A percentile compares a stretch with the other conserved stretches of the same genome.
phyloP scores from a whole-genome alignment of 2,329 filamentous ascomycete species.

The Fusarium sublunatum region DNA sequence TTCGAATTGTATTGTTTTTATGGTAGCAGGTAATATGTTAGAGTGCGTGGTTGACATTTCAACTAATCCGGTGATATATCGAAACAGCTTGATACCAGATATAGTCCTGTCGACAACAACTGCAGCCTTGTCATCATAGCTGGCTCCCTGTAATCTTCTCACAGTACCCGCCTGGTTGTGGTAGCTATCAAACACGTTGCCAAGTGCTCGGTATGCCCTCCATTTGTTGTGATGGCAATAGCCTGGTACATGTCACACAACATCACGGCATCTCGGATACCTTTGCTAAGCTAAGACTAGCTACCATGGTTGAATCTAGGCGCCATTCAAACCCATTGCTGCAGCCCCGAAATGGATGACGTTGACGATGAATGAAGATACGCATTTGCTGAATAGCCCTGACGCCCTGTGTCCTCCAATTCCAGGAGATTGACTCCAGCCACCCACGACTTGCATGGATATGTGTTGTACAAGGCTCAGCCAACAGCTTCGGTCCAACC shows the following conservation, averaged over 20 bases:
- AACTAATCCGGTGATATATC: slow-evolving; percentile 20
- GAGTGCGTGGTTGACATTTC: slow-evolving; percentile 12
- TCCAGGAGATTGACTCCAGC: too few relatives aligned
- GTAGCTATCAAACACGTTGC: slow-evolving; percentile 34
- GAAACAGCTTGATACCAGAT: not conserved
- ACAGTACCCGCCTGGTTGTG: slow-evolving; percentile 5
- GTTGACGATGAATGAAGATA: too few relatives aligned
- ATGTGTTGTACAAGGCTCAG: not conserved
- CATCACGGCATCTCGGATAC: slow-evolving; percentile 1
- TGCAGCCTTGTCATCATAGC: slow-evolving; percentile 40
- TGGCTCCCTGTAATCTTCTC: slow-evolving; percentile 29
- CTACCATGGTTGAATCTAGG: too few relatives aligned
- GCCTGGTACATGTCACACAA: slow-evolving; percentile 8
- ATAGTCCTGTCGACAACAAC: slow-evolving; percentile 42
- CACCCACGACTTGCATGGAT: not conserved
- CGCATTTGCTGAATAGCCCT: too few relatives aligned
- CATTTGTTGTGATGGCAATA: not conserved
- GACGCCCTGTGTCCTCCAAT: too few relatives aligned
- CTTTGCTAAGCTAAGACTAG: not conserved
- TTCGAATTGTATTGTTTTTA: slow-evolving; percentile 1
- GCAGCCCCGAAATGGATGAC: too few relatives aligned
- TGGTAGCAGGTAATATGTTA: slow-evolving; percentile 19
- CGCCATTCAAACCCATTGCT: too few relatives aligned
- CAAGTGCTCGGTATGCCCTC: slow-evolving; percentile 7
- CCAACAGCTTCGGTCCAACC: not conserved